These are phyloP conservation scores for Boletus reticuloceps DNA, from an alignment of 768 basidiomycete species.

Conservation along the genomic window DNA sequence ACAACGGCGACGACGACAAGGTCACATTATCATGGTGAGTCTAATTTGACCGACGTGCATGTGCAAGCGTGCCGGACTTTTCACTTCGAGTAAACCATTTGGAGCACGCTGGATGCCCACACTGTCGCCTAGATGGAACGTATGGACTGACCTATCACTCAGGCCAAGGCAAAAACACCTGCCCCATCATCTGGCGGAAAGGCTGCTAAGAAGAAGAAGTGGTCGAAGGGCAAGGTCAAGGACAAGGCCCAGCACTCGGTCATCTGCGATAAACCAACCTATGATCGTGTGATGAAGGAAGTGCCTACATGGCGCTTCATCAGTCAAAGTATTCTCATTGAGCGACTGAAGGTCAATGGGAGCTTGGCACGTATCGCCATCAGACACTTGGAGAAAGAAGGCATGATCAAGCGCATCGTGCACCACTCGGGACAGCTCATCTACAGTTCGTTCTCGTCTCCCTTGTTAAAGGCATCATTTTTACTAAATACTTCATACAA, in stretches of 20 bases:
- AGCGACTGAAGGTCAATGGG: constrained; percentile 96
- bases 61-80: background rate
- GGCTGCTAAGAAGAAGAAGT: constrained; percentile 99
- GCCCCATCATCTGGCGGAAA: constrained; percentile 71
- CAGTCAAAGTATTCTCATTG: constrained; percentile 96
- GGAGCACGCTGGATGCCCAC: constrained; percentile 23
- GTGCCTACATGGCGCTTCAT: constrained; percentile 99
- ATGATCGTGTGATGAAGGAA: constrained; percentile 95
- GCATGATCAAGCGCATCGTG: constrained; percentile 92
- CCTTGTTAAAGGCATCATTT: background rate
- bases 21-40: constrained; percentile 32
- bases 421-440: constrained; percentile 94
- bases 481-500: constrained; percentile 4
- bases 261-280: constrained; percentile 89
- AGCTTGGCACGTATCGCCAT: constrained; percentile 91
- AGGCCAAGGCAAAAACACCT: constrained; percentile 78
- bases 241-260: constrained; percentile 99
- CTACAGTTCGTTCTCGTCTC: constrained; percentile 71
- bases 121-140: constrained; percentile 15
- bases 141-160: constrained; percentile 26
- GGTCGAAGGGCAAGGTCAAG: constrained; percentile 99
- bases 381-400: constrained; percentile 89
- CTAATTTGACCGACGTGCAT: background rate
- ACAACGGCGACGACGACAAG: constrained; percentile 20
- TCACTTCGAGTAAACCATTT: background rate